A percentile compares a stretch with the other conserved stretches of the same genome.
Evolutionary conservation across 768 basidiomycete genomes (phyloP).

Genomic region (Piloderma croceum): DNA sequence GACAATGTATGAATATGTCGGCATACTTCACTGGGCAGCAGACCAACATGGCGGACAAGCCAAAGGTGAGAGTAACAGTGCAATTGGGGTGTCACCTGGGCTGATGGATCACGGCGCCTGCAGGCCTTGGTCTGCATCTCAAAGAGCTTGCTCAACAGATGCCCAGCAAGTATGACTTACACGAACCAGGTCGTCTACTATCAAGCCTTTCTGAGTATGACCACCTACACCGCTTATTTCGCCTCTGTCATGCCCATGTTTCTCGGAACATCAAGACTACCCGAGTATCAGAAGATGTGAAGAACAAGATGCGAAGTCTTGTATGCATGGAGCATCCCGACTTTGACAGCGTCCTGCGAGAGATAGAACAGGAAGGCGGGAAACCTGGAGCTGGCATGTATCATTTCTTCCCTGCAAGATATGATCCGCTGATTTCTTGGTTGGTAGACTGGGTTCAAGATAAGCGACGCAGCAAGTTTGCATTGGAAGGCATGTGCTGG

Average conservation of each 20-base stretch:
- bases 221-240: conserved; percentile 17
- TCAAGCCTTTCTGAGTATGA: conserved; percentile 15
- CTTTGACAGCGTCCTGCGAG: conserved; percentile 15
- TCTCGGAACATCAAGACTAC: conserved; percentile 15
- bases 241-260: conserved; percentile 17
- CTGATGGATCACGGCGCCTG: background rate
- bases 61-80: conserved; percentile 13
- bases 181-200: conserved; percentile 12
- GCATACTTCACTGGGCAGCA: conserved; percentile 9
- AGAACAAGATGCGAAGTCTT: conserved; percentile 19
- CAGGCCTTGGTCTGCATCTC: conserved; percentile 18
- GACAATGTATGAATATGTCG: conserved; percentile 6
- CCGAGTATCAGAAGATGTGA: conserved; percentile 7
- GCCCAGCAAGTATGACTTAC: conserved; percentile 11
- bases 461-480: conserved; percentile 21
- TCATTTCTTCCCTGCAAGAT: background rate
- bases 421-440: background rate
- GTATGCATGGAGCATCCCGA: conserved; percentile 16
- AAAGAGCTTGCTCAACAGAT: conserved; percentile 6
- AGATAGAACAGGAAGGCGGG: conserved; percentile 13
- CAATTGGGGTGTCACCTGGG: conserved; percentile 1
- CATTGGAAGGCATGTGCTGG: conserved; percentile 25
- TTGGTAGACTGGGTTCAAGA: conserved; percentile 22
- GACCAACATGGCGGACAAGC: conserved; percentile 17
- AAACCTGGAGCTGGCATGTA: conserved; percentile 15